These are phyloP conservation scores for Pichia sp. DNA, from an alignment of 1,139 yeast genomes.

Conservation along the genomic window DNA sequence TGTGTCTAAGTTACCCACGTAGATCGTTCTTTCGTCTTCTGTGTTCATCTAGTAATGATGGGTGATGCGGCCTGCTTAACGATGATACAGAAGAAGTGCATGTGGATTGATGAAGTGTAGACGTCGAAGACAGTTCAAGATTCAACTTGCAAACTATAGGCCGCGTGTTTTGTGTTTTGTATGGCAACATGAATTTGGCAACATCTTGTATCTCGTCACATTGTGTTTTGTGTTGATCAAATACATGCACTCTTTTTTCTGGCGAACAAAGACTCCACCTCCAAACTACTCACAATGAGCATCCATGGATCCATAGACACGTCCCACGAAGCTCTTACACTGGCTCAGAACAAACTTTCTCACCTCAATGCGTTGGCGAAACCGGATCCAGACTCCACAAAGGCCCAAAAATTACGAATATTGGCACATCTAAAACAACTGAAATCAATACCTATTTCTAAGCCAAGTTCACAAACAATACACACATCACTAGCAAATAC, in stretches of 20 bases:
- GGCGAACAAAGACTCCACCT: too few relatives aligned
- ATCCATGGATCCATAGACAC: background rate
- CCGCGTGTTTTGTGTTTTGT: too few relatives aligned
- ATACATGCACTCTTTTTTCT: too few relatives aligned
- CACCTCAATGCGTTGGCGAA: background rate
- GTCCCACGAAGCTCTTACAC: background rate
- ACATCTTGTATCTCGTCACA: too few relatives aligned
- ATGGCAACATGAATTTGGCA: too few relatives aligned
- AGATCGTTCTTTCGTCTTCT: conserved; percentile 44
- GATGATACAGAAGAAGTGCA: too few relatives aligned
- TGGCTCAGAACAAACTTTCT: background rate
- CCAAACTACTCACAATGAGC: background rate
- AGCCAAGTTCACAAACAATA: background rate
- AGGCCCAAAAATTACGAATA: conserved; percentile 10
- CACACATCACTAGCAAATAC: too few relatives aligned
- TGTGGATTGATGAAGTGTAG: too few relatives aligned
- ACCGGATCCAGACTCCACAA: background rate
- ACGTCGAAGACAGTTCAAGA: too few relatives aligned
- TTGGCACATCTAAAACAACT: conserved; percentile 10
- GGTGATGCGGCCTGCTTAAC: too few relatives aligned
- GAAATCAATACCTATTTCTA: conserved; percentile 3
- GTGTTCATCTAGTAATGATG: background rate
- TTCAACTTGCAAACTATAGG: too few relatives aligned
- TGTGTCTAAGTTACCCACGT: conserved; percentile 82
- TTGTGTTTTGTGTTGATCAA: too few relatives aligned